Evolutionary conservation across 805 yeast species (phyloP), one percentile per base, ranked within the genome.

Genomic region (Candida hispaniensis): DNA sequence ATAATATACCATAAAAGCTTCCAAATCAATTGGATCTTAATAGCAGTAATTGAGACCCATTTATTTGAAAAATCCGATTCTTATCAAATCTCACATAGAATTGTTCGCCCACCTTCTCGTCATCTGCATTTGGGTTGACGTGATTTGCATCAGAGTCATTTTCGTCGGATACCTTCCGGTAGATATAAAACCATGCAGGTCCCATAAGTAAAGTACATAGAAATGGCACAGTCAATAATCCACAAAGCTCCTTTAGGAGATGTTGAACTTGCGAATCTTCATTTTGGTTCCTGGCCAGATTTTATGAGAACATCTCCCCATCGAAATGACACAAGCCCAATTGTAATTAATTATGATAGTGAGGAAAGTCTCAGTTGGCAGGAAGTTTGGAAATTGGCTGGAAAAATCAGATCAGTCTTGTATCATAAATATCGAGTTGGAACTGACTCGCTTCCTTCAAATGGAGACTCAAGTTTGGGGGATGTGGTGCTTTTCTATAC

Each of bases 241-340:
- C 36, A 32, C 36, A 22, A 23, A 32, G 23, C 36, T 17, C 36
- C 36, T 3, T 22, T 32, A 1, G 6, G 12, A 2, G 28, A 32
- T 18, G 28, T 32, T 10, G n/a, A n/a, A n/a, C n/a, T n/a, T n/a
- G n/a, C n/a, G n/a, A 7, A 16, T 3, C 28, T 32, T 3, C 24
- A 23, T 4, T 32, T 23, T 23, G 36, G 36, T 14, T 32, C 36
- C 3, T 32, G 36, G 36, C 36, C 36, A 8, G 36, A 32, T 23
- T 18, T 32, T 5, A 32, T 32, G 36, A 15, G 36, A 17, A 32
- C 36, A 0, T 23, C 28, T 4, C 22, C 28, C 1, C 22, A 23
- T 9, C 28, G 28, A 1, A 10, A 17, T 14, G 22, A 32, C 18
- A n/a, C 36, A 4, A 32, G 24, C 10, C 36, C 36, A 3, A 23